A percentile compares a stretch with the other conserved stretches of the same genome.
Conservation (phyloP, 108 stramenopile species). For the Pseudonitzschia multiseries region DNA sequence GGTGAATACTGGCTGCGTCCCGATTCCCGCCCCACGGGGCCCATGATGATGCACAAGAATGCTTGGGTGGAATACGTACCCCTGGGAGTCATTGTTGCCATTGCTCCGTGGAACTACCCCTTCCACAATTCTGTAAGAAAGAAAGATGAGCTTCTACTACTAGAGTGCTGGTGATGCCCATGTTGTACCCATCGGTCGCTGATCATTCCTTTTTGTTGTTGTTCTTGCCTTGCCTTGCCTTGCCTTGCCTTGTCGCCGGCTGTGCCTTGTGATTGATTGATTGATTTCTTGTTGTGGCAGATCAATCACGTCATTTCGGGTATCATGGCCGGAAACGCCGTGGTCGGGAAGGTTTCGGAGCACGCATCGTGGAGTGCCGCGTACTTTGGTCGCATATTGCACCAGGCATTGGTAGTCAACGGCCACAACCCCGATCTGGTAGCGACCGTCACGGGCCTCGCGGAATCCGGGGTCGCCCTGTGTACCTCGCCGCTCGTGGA, state of each 20-base stretch:
- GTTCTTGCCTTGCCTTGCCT: neutral
- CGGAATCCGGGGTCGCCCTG: slow-evolving; percentile 92
- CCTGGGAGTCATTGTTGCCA: slow-evolving; percentile 93
- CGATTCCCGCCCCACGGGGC: slow-evolving; percentile 77
- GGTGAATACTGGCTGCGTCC: slow-evolving; percentile 88
- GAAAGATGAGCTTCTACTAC: neutral
- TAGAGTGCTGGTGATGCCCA: neutral
- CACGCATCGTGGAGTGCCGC: slow-evolving; percentile 88
- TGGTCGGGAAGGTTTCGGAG: slow-evolving; percentile 95
- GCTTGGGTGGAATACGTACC: slow-evolving; percentile 97
- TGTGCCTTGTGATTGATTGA: neutral
- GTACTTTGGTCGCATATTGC: slow-evolving; percentile 82
- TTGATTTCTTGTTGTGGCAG: slow-evolving; percentile 15
- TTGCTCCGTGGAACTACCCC: slow-evolving; percentile 99
- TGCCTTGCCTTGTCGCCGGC: neutral
- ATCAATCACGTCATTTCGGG: slow-evolving; percentile 96
- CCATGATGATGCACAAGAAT: slow-evolving; percentile 94
- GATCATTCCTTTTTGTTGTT: slow-evolving; percentile 1
- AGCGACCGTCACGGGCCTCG: slow-evolving; percentile 90
- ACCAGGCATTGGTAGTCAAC: slow-evolving; percentile 78
- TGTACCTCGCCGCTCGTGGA: slow-evolving; percentile 86
- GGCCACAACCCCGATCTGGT: slow-evolving; percentile 93
- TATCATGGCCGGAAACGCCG: slow-evolving; percentile 95
- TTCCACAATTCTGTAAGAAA: slow-evolving; percentile 73
- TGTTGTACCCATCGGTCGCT: neutral